A percentile compares a stretch with the other conserved stretches of the same genome.
Conservation (phyloP, 2,329 filamentous ascomycete species). For the Scolecobasidium constrictum region DNA sequence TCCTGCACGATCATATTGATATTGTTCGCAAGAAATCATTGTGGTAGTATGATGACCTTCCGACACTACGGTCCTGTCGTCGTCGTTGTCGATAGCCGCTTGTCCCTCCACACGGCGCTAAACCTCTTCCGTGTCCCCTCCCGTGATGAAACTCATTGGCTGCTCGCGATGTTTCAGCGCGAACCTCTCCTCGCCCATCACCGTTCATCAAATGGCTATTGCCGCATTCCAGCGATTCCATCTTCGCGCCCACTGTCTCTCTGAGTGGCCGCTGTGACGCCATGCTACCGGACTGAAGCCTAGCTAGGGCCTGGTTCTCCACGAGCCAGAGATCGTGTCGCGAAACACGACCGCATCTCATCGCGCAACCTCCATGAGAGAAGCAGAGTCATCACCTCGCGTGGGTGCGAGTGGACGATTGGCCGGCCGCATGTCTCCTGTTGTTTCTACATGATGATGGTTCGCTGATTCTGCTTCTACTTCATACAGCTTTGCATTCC, state of each 20-base stretch:
- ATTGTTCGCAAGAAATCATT: too few relatives aligned
- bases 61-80: too few relatives aligned
- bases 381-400: neutral
- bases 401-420: neutral
- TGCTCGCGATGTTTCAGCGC: neutral
- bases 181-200: neutral
- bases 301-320: neutral
- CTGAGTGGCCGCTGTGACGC: too few relatives aligned
- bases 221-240: neutral
- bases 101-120: too few relatives aligned
- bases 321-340: neutral
- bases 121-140: neutral
- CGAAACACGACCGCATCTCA: neutral
- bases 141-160: neutral
- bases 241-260: neutral
- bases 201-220: neutral
- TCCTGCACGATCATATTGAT: too few relatives aligned
- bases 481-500: too few relatives aligned
- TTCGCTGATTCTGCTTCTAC: too few relatives aligned
- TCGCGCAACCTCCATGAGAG: neutral
- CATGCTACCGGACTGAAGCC: too few relatives aligned
- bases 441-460: too few relatives aligned
- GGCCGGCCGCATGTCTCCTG: neutral
- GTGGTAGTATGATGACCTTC: too few relatives aligned
- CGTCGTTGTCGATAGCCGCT: too few relatives aligned